These are phyloP conservation scores for Cymbopogon flexuosus DNA, from an alignment of 202 grass and related monocot genomes.

Conservation along the genomic window DNA sequence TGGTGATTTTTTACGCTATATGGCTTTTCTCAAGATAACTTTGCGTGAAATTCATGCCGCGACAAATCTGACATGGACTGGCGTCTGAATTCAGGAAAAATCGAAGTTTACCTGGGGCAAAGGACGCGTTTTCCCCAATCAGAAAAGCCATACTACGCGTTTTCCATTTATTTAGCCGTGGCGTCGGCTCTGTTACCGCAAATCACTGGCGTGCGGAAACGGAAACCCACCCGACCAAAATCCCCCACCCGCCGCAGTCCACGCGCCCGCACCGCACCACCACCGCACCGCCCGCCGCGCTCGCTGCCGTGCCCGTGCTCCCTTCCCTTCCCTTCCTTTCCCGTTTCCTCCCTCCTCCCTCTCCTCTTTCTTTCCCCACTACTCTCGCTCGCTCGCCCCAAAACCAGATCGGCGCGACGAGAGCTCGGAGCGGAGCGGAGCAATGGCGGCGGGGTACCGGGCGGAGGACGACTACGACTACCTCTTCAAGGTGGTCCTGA, in stretches of 20 bases:
- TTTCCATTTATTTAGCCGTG: not conserved
- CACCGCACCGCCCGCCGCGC: not conserved
- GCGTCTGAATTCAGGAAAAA: not conserved
- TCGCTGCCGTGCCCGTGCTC: conserved; percentile 38
- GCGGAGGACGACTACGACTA: conserved; percentile 96
- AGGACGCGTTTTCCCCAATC: not conserved
- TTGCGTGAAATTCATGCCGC: too few species aligned
- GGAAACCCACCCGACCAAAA: conserved; percentile 32
- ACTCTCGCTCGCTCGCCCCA: not conserved
- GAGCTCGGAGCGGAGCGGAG: not conserved
- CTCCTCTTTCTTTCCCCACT: not conserved
- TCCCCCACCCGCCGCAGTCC: conserved; percentile 34
- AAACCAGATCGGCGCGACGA: conserved; percentile 19
- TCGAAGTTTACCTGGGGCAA: not conserved
- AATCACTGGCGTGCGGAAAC: not conserved
- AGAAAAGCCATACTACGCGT: not conserved
- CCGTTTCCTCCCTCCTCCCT: not conserved
- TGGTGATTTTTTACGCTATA: too few species aligned
- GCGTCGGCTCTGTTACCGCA: not conserved
- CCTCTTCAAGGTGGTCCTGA: conserved; percentile 94
- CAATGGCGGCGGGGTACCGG: conserved; percentile 78
- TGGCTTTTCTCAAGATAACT: too few species aligned
- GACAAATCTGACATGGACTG: too few species aligned
- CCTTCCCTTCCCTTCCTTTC: not conserved
- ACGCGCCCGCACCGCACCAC: not conserved